Base-by-base conservation (phyloP, 192 early-diverging fungal species). In the Mycoemilia scoparia region DNA sequence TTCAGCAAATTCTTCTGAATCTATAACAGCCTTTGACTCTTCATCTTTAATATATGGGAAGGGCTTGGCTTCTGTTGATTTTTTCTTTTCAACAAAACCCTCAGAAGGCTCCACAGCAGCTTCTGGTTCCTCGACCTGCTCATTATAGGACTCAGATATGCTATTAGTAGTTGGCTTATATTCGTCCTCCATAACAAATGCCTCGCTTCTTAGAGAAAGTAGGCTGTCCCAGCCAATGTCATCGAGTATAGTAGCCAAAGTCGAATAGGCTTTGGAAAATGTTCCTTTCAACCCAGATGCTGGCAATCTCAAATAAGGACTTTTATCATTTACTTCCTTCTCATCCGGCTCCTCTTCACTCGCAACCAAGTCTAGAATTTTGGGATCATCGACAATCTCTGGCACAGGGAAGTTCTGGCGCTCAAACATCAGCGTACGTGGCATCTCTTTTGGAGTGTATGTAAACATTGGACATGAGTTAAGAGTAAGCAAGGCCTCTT, bases 401-500 rank as follows among this genome's bases (percentile, higher is more conserved):
- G 71, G 69, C 41, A 95, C 70, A 6, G 90, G 87, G 20, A 92
- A 64, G 56, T 95, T 85, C 11, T 80, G 77, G 26, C 84, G 76
- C 7, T 79, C 75, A 7, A 87, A 85, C 5, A 79, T 54, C 4
- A 87, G 91, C 77, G 92, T 87, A 20, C 87, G 75, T 38, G 86
- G 87, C 44, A 79, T 60, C 42, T 95, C 89, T 27, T 73, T 64
- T 39, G 86, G 82, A 29, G 70, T 71, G 54, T 72, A 91, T 0
- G 90, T 87, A 49, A 93, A 96, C 95, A 98, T 98, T 6, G 95
- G 95, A 53, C 95, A 98, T 10, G 90, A 84, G 52, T 98, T 98
- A 39, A 98, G 71, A 0, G 91, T 81, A 39, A 98, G 65, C 8
- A 98, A 64, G 12, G 95, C 95, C 73, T 77, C 63, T 35, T 47